phyloP scores from a whole-genome alignment of 176 grass and related monocot genomes.

The Triticum turgidum region DNA sequence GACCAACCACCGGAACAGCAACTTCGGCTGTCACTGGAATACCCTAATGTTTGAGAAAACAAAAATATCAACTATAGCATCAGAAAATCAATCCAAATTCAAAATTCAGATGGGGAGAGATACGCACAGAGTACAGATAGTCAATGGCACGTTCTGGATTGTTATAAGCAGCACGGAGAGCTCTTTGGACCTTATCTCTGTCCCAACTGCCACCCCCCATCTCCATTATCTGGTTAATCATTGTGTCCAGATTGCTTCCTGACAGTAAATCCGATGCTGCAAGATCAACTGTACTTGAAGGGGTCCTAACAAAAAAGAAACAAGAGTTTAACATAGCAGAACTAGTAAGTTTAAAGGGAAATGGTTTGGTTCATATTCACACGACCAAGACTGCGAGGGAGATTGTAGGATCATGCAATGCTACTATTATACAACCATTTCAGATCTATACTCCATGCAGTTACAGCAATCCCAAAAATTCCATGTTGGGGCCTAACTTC shows the following conservation, averaged over 20 bases:
- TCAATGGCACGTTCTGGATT: conserved; percentile 97
- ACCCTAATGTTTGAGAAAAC: conserved; percentile 53
- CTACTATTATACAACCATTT: background rate
- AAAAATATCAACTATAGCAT: conserved; percentile 24
- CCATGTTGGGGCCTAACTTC: background rate
- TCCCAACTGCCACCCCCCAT: conserved; percentile 99
- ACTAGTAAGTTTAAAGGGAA: conserved; percentile 8
- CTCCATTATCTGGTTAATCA: conserved; percentile 84
- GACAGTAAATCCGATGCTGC: conserved; percentile 68
- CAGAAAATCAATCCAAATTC: conserved; percentile 3
- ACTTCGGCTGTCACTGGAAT: conserved; percentile 79
- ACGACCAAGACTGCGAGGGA: background rate
- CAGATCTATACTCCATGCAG: background rate
- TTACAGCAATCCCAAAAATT: background rate
- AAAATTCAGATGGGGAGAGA: background rate
- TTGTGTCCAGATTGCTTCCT: conserved; percentile 59
- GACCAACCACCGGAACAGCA: conserved; percentile 60
- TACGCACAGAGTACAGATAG: conserved; percentile 90
- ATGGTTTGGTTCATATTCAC: background rate
- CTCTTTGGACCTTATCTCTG: conserved; percentile 66
- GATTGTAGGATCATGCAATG: background rate
- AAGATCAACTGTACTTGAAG: conserved; percentile 51
- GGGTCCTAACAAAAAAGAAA: conserved; percentile 40
- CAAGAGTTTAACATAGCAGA: background rate
- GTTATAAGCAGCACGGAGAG: conserved; percentile 92